Conservation (phyloP, 805 yeast species). For the Cyberlindnera euphorbiiphila region DNA sequence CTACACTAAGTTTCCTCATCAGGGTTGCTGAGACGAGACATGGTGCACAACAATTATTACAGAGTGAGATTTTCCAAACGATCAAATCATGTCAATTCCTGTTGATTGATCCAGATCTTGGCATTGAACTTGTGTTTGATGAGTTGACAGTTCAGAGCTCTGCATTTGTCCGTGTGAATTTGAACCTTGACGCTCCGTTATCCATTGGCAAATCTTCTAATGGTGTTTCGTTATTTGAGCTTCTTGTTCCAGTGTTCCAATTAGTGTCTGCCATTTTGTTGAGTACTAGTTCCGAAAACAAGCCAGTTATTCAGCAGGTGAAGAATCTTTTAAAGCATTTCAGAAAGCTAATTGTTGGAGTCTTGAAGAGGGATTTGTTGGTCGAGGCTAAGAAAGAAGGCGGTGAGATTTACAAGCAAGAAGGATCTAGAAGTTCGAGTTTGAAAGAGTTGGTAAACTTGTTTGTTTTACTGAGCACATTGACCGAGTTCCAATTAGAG, state of each 20-base stretch:
- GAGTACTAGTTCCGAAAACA: conserved; percentile 75
- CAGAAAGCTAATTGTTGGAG: conserved; percentile 54
- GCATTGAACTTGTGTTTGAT: conserved; percentile 49
- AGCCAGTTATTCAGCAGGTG: conserved; percentile 51
- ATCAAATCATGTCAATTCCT: conserved; percentile 56
- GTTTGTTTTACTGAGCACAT: conserved; percentile 49
- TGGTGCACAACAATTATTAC: conserved; percentile 76
- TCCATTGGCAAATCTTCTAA: conserved; percentile 30
- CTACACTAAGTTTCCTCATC: conserved; percentile 63
- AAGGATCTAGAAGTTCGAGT: conserved; percentile 31
- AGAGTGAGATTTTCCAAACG: conserved; percentile 65
- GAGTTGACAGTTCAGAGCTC: conserved; percentile 30
- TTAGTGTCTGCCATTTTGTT: conserved; percentile 61
- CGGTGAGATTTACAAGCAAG: conserved; percentile 27
- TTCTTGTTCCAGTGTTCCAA: conserved; percentile 72
- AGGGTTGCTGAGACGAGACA: conserved; percentile 70
- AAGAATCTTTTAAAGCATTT: conserved; percentile 47
- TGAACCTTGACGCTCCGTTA: conserved; percentile 52
- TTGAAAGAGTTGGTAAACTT: conserved; percentile 52
- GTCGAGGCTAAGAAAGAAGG: conserved; percentile 27
- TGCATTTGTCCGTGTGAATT: conserved; percentile 38
- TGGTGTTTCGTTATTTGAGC: conserved; percentile 56
- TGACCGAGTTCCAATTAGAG: conserved; percentile 42
- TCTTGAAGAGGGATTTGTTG: conserved; percentile 54
- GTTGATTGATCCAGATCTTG: conserved; percentile 74